Conservation (phyloP, 495 filamentous ascomycete genomes). For the Filosporella fistucella region DNA sequence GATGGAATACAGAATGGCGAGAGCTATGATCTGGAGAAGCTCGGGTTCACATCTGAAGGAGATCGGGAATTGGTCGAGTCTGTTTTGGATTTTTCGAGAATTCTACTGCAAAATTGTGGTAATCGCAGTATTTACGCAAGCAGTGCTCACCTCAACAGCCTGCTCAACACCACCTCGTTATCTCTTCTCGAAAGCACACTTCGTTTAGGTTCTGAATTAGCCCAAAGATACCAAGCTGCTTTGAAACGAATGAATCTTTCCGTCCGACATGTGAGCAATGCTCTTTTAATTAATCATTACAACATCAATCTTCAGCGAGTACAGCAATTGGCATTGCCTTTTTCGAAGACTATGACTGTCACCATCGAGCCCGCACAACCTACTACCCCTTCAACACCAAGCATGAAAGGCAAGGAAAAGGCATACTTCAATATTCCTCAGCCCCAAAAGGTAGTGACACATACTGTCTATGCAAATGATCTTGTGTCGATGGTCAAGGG, state of each 20-base stretch:
- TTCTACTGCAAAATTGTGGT: slow-evolving; percentile 90
- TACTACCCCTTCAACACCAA: slow-evolving; percentile 38
- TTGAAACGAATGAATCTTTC: slow-evolving; percentile 61
- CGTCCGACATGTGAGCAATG: slow-evolving; percentile 59
- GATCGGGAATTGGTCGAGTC: slow-evolving; percentile 75
- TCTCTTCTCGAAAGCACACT: slow-evolving; percentile 71
- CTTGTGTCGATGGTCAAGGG: slow-evolving; percentile 57
- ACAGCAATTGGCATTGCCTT: slow-evolving; percentile 75
- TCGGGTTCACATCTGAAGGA: slow-evolving; percentile 66
- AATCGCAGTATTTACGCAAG: slow-evolving; percentile 96
- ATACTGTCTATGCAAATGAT: slow-evolving; percentile 70
- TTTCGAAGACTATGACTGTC: slow-evolving; percentile 59
- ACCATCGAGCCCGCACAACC: slow-evolving; percentile 37
- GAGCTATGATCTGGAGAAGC: slow-evolving; percentile 38
- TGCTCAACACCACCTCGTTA: slow-evolving; percentile 82
- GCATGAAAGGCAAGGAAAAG: slow-evolving; percentile 72
- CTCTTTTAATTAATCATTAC: slow-evolving; percentile 81
- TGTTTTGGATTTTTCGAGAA: slow-evolving; percentile 76
- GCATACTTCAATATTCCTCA: slow-evolving; percentile 19
- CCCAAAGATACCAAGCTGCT: slow-evolving; percentile 87
- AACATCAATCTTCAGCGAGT: slow-evolving; percentile 90
- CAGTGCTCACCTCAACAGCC: slow-evolving; percentile 75
- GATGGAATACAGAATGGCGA: not conserved
- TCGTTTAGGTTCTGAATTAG: slow-evolving; percentile 72
- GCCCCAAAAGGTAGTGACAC: slow-evolving; percentile 32